phyloP scores from a whole-genome alignment of 345 rosid species.

The Triadica sebifera region DNA sequence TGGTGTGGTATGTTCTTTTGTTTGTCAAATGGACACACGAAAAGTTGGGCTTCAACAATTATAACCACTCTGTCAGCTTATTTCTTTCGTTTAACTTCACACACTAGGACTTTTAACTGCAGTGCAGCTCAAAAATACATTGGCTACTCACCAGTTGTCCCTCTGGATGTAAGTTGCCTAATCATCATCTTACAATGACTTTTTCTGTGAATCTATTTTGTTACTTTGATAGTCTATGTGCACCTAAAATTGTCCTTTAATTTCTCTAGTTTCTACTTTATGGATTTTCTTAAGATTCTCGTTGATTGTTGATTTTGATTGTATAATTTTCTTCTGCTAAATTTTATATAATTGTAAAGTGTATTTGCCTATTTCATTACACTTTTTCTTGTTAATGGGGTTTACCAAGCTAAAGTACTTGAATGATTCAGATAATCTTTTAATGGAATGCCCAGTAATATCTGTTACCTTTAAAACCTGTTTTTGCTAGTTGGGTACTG shows the following conservation, averaged over 20 bases:
- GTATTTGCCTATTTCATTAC: not conserved
- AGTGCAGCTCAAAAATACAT: slow-evolving; percentile 66
- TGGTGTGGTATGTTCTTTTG: slow-evolving; percentile 42
- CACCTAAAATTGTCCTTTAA: not conserved
- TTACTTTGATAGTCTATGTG: not conserved
- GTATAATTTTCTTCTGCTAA: not conserved
- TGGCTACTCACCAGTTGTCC: slow-evolving; percentile 66
- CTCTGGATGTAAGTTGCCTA: slow-evolving; percentile 58
- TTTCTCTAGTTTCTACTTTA: not conserved
- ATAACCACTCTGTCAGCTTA: slow-evolving; percentile 44
- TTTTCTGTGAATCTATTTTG: not conserved
- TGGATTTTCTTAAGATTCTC: not conserved
- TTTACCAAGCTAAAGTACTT: not conserved
- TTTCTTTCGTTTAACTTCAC: slow-evolving; percentile 58
- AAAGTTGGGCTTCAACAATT: slow-evolving; percentile 38
- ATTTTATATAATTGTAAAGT: not conserved
- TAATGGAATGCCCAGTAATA: not conserved
- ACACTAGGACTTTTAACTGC: slow-evolving; percentile 78
- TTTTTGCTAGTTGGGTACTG: not conserved
- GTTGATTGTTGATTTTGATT: not conserved
- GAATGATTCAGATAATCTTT: not conserved
- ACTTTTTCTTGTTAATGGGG: not conserved
- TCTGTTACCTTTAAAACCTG: not conserved
- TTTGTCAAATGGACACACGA: slow-evolving; percentile 52
- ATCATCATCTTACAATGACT: not conserved